phyloP scores from a whole-genome alignment of 805 yeast species.

The Hanseniaspora occidentalis region DNA sequence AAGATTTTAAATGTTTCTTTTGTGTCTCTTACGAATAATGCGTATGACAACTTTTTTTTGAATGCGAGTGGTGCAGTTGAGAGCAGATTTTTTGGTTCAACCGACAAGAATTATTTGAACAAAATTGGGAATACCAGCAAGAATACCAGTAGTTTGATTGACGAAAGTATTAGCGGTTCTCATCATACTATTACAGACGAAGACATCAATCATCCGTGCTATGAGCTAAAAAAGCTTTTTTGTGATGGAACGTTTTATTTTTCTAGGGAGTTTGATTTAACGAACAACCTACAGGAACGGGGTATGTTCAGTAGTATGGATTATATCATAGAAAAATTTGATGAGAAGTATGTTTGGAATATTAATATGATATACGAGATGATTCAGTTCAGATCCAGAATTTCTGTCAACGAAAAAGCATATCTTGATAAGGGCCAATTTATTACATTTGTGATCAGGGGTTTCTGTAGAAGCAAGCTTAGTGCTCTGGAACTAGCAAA shows the following conservation, averaged over 20 bases:
- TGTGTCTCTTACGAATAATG: conserved; percentile 47
- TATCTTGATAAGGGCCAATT: conserved; percentile 58
- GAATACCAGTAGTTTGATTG: conserved; percentile 7
- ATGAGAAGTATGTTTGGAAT: conserved; percentile 85
- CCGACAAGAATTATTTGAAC: too few relatives aligned
- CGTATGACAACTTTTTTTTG: conserved; percentile 30
- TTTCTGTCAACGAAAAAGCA: conserved; percentile 45
- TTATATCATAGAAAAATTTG: conserved; percentile 38
- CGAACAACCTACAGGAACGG: conserved; percentile 65
- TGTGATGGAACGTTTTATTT: conserved; percentile 80
- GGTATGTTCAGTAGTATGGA: conserved; percentile 33
- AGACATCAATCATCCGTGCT: conserved; percentile 66
- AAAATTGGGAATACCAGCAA: conserved; percentile 18
- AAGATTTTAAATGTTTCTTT: conserved; percentile 51
- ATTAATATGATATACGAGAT: conserved; percentile 71
- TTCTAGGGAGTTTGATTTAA: conserved; percentile 81
- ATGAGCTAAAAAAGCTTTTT: conserved; percentile 57
- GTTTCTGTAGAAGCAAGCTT: conserved; percentile 68
- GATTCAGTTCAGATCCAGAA: conserved; percentile 52
- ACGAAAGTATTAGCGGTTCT: neutral
- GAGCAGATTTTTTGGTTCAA: too few relatives aligned
- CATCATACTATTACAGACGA: too few relatives aligned
- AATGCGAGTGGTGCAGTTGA: conserved; percentile 10
- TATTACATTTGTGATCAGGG: conserved; percentile 75
- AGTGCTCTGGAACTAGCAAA: conserved; percentile 9